Evolutionary conservation across 352 stramenopile species (phyloP).

Genomic region (Pythium myriotylum): DNA sequence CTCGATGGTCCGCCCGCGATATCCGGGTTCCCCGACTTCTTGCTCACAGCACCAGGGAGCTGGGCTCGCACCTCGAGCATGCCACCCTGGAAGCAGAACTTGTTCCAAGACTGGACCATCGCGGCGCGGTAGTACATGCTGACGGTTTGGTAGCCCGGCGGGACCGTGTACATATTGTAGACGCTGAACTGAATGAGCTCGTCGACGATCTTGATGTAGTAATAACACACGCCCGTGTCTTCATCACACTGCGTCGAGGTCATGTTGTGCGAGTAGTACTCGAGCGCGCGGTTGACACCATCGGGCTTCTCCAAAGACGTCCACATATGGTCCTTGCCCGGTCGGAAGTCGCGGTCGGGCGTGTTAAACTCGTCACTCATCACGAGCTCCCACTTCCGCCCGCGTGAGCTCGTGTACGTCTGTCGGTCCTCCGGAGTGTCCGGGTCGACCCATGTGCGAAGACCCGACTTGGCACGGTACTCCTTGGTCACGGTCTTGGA

Average conservation of each 20-base stretch:
- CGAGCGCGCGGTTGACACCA: slow-evolving; percentile 51
- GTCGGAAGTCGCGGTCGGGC: slow-evolving; percentile 64
- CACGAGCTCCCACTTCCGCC: slow-evolving; percentile 46
- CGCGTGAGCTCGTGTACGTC: slow-evolving; percentile 38
- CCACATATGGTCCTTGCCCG: slow-evolving; percentile 28
- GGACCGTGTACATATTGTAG: slow-evolving; percentile 58
- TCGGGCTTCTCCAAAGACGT: slow-evolving; percentile 9
- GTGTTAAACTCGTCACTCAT: slow-evolving; percentile 81
- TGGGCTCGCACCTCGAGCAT: slow-evolving; percentile 88
- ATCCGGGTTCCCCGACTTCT: slow-evolving; percentile 7
- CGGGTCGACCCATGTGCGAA: slow-evolving; percentile 49
- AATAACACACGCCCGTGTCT: slow-evolving; percentile 47
- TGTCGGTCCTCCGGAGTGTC: slow-evolving; percentile 36
- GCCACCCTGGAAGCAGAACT: slow-evolving; percentile 94
- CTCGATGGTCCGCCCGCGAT: slow-evolving; percentile 7
- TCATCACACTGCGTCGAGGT: slow-evolving; percentile 51
- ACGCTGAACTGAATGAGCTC: slow-evolving; percentile 40
- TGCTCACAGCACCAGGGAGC: slow-evolving; percentile 83
- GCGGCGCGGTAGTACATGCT: slow-evolving; percentile 51
- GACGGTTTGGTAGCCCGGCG: slow-evolving; percentile 43
- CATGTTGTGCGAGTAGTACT: slow-evolving; percentile 91
- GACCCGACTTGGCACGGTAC: slow-evolving; percentile 43
- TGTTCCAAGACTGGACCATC: slow-evolving; percentile 94
- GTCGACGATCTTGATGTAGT: slow-evolving; percentile 54
- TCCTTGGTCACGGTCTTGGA: background rate